Conservation (phyloP, 176 grass and related monocot species). For the Aegilops bicornis region DNA sequence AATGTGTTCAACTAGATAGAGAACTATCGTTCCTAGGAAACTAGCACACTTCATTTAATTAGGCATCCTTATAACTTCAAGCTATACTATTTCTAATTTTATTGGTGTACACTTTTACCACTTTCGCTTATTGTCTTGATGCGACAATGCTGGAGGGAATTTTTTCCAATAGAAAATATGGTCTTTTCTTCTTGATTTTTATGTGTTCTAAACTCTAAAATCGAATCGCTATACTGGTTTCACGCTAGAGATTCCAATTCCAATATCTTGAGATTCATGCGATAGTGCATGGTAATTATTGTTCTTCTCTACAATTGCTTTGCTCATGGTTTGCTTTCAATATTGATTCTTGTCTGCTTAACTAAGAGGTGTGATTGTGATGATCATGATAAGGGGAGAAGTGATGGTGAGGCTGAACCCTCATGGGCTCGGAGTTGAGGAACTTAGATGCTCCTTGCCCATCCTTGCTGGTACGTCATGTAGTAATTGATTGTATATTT, state of each 20-base stretch:
- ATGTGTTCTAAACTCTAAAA: neutral
- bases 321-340: neutral
- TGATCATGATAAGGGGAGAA: conserved; percentile 24
- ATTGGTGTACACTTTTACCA: neutral
- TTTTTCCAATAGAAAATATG: neutral
- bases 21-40: neutral
- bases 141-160: neutral
- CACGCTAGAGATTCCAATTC: neutral
- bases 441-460: conserved; percentile 27
- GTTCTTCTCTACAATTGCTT: neutral
- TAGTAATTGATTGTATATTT: no score
- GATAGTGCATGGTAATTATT: neutral
- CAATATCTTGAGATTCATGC: neutral
- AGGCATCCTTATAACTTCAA: neutral
- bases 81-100: neutral
- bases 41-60: neutral
- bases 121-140: neutral
- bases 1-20: no score
- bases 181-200: neutral
- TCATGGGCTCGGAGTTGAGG: neutral
- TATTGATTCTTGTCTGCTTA: neutral
- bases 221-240: neutral
- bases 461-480: neutral
- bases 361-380: conserved; percentile 36
- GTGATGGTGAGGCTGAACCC: conserved; percentile 11